A percentile compares a stretch with the other conserved stretches of the same genome.
These are phyloP conservation scores for Lepidium campestre DNA, from an alignment of 441 rosid genomes.

Conservation along the genomic window DNA sequence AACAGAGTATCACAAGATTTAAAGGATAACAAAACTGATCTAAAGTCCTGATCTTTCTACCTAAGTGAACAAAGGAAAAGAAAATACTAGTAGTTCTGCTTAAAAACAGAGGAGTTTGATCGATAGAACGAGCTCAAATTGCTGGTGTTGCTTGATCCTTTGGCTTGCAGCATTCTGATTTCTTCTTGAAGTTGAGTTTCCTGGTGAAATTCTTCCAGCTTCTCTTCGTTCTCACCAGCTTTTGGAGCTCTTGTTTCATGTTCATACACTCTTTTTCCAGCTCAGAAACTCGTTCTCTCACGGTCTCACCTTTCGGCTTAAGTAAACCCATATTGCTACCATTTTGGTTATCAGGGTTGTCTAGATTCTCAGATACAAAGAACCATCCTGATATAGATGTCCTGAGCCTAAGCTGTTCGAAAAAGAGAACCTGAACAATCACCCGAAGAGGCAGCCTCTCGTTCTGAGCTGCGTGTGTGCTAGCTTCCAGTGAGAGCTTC, in stretches of 20 bases:
- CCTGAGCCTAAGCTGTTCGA: conserved; percentile 61
- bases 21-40: conserved; percentile 15
- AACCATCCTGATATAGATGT: conserved; percentile 64
- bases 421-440: conserved; percentile 59
- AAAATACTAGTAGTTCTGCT: background rate
- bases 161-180: conserved; percentile 46
- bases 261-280: conserved; percentile 57
- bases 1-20: conserved; percentile 1
- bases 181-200: conserved; percentile 48
- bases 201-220: conserved; percentile 54
- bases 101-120: background rate
- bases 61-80: background rate
- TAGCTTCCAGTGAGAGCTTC: conserved; percentile 68
- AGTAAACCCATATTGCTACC: conserved; percentile 20
- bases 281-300: conserved; percentile 52
- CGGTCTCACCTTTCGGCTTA: conserved; percentile 24
- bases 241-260: conserved; percentile 60
- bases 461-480: conserved; percentile 72
- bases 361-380: conserved; percentile 53
- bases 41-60: conserved; percentile 6
- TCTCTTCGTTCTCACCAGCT: conserved; percentile 41
- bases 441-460: conserved; percentile 64
- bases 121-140: background rate
- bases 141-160: conserved; percentile 30
- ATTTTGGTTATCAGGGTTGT: conserved; percentile 27